A percentile compares a stretch with the other conserved stretches of the same genome.
Conservation (phyloP, 192 early-diverging fungal species). For the Entrophospora sp. region DNA sequence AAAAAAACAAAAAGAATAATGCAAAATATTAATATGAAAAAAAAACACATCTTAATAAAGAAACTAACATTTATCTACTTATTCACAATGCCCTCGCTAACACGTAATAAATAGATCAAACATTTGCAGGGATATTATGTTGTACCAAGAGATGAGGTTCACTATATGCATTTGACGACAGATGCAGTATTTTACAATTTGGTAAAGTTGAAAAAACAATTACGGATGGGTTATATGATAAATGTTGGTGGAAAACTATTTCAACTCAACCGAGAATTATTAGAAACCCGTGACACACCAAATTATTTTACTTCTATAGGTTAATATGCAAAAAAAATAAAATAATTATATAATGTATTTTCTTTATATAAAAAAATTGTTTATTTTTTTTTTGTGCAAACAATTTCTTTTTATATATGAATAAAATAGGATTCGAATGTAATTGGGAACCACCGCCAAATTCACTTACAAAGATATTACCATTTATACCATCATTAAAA, state of each 20-base stretch:
- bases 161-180: constrained; percentile 25
- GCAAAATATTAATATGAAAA: not conserved
- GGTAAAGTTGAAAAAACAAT: constrained; percentile 16
- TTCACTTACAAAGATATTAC: not conserved
- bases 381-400: constrained; percentile 15
- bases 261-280: constrained; percentile 35
- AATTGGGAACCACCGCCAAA: constrained; percentile 8
- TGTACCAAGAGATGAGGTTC: constrained; percentile 33
- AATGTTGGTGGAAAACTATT: constrained; percentile 49
- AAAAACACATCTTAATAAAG: not conserved
- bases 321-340: constrained; percentile 19
- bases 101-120: constrained; percentile 17
- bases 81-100: not conserved
- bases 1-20: not conserved
- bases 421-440: not conserved
- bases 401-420: not conserved
- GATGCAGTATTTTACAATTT: constrained; percentile 33
- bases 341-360: not conserved
- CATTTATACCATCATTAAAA: not conserved
- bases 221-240: constrained; percentile 28
- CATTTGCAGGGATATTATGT: constrained; percentile 49
- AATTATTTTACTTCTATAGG: constrained; percentile 31
- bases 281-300: constrained; percentile 35
- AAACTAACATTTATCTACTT: not conserved
- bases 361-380: not conserved